phyloP scores from a whole-genome alignment of 768 basidiomycete genomes.

The Lyophyllum semitale region DNA sequence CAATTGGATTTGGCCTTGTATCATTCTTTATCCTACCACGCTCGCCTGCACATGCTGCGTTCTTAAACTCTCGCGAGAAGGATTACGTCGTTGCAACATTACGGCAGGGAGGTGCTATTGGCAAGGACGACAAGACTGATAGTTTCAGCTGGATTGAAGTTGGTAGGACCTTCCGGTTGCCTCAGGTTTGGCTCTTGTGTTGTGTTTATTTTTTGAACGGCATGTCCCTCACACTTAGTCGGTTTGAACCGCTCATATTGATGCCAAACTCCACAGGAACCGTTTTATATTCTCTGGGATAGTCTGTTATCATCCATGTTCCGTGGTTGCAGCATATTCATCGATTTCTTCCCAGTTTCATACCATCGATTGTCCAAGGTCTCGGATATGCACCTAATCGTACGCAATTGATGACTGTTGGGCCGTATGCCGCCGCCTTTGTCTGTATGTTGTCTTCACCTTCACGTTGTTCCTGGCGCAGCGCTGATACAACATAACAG shows the following conservation, averaged over 20 bases:
- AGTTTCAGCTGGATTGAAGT: slow-evolving; percentile 43
- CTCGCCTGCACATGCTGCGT: slow-evolving; percentile 10
- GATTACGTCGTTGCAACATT: slow-evolving; percentile 13
- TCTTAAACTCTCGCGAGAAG: slow-evolving; percentile 11
- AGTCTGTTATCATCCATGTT: slow-evolving; percentile 8
- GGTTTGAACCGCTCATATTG: background rate
- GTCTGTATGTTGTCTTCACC: slow-evolving; percentile 22
- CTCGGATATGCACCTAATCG: slow-evolving; percentile 42
- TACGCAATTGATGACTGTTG: slow-evolving; percentile 49
- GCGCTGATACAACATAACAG: slow-evolving; percentile 18
- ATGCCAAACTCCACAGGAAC: slow-evolving; percentile 7
- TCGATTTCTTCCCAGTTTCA: slow-evolving; percentile 37
- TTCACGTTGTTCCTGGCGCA: background rate
- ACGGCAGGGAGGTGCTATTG: slow-evolving; percentile 15
- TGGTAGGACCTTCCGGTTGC: slow-evolving; percentile 27
- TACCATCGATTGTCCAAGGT: slow-evolving; percentile 54
- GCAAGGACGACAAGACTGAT: slow-evolving; percentile 23
- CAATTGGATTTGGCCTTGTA: slow-evolving; percentile 39
- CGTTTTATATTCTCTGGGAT: slow-evolving; percentile 21
- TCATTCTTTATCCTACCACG: slow-evolving; percentile 16
- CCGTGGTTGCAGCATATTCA: background rate
- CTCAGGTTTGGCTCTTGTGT: slow-evolving; percentile 37
- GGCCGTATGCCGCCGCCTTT: slow-evolving; percentile 35
- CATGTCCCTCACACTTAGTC: background rate
- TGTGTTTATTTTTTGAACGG: slow-evolving; percentile 36